Percentiles rank a stretch among this genome's conserved stretches.
phyloP scores from a whole-genome alignment of 2,329 filamentous ascomycete genomes.

The Xylariaceae sp. region DNA sequence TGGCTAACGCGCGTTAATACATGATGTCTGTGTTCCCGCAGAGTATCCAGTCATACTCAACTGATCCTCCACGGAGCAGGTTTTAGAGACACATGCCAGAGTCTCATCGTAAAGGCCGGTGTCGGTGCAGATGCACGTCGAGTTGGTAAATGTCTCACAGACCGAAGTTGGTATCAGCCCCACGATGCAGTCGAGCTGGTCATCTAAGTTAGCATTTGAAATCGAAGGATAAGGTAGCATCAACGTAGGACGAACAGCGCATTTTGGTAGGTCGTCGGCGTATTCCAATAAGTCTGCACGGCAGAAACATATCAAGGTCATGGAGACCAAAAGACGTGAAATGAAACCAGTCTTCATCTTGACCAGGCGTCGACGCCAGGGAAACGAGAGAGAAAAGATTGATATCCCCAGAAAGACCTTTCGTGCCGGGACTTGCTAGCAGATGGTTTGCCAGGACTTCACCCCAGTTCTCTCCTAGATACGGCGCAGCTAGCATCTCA shows the following conservation, averaged over 20 bases:
- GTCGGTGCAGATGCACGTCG: slow-evolving; percentile 17
- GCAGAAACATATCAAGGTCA: not conserved
- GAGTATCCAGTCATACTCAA: not conserved
- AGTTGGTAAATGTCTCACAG: slow-evolving; percentile 8
- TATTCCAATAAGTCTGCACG: not conserved
- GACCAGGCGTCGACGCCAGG: too few relatives aligned
- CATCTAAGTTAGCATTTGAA: not conserved
- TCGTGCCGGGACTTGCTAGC: too few relatives aligned
- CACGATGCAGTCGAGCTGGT: slow-evolving; percentile 6
- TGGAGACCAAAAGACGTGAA: not conserved
- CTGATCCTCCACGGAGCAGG: slow-evolving; percentile 6
- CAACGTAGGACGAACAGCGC: not conserved
- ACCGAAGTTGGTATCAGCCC: slow-evolving; percentile 4
- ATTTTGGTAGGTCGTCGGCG: slow-evolving; percentile 1
- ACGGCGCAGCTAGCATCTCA: too few relatives aligned
- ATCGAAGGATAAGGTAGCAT: not conserved
- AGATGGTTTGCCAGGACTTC: too few relatives aligned
- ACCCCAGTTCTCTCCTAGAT: too few relatives aligned
- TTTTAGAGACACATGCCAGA: slow-evolving; percentile 28
- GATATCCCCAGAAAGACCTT: too few relatives aligned
- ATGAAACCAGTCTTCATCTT: not conserved
- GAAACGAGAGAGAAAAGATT: not conserved
- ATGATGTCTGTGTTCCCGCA: not conserved
- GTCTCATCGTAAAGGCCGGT: slow-evolving; percentile 5
- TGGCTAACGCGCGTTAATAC: slow-evolving; percentile 1